These are phyloP conservation scores for Suillus luteus DNA, from an alignment of 768 basidiomycete genomes.

Conservation along the genomic window DNA sequence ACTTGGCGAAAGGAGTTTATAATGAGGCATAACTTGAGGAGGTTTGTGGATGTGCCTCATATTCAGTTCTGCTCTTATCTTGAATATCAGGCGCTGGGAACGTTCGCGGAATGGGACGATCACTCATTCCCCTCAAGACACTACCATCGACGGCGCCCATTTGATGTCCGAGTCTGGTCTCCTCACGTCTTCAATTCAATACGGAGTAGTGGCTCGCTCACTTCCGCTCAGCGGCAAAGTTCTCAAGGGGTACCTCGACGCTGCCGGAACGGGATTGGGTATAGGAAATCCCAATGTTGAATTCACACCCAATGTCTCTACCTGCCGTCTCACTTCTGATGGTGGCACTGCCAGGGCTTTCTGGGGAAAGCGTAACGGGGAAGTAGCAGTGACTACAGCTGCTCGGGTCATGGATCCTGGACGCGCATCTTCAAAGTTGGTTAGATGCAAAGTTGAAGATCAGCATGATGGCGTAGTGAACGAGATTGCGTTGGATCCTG, in stretches of 20 bases:
- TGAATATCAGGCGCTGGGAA: constrained; percentile 62
- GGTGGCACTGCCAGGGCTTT: constrained; percentile 66
- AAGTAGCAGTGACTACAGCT: constrained; percentile 61
- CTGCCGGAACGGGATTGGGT: constrained; percentile 58
- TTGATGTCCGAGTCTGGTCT: constrained; percentile 58
- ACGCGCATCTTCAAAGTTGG: constrained; percentile 46
- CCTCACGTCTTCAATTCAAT: constrained; percentile 61
- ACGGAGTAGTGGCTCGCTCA: constrained; percentile 75
- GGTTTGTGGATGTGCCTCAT: constrained; percentile 41
- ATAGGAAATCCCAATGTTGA: constrained; percentile 77
- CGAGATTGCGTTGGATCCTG: constrained; percentile 54
- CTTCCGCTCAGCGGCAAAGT: constrained; percentile 69
- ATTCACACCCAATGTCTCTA: constrained; percentile 66
- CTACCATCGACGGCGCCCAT: constrained; percentile 57
- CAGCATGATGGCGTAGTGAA: constrained; percentile 63
- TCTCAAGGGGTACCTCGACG: constrained; percentile 68
- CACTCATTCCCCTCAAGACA: constrained; percentile 64
- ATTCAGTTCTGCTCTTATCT: constrained; percentile 4
- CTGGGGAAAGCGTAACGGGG: constrained; percentile 76
- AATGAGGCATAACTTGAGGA: constrained; percentile 51
- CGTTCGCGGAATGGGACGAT: constrained; percentile 59
- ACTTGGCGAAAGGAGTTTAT: constrained; percentile 77
- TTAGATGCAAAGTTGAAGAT: constrained; percentile 54
- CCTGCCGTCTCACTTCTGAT: constrained; percentile 58
- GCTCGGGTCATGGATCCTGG: constrained; percentile 58